These are phyloP conservation scores for Coelastrella sp. DNA, from an alignment of 139 green algal genomes.

Conservation along the genomic window DNA sequence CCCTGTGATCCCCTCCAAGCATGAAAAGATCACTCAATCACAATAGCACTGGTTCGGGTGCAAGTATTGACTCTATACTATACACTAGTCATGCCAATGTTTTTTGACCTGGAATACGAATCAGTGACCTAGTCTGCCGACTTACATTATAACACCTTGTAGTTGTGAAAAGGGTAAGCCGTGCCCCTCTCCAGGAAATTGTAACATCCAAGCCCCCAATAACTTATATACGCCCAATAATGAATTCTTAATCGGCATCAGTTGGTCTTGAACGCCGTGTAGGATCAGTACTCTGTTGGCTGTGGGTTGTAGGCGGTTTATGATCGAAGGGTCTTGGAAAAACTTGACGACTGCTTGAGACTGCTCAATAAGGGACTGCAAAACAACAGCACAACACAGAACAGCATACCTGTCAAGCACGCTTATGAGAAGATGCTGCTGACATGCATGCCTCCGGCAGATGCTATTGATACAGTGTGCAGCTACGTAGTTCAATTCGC, in stretches of 20 bases:
- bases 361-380: slow-evolving; percentile 17
- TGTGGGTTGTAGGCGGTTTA: not conserved
- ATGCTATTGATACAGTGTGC: too few species aligned
- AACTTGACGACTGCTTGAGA: not conserved
- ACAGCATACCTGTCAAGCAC: too few species aligned
- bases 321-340: not conserved
- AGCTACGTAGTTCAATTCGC: too few species aligned
- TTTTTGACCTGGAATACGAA: not conserved
- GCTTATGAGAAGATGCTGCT: too few species aligned
- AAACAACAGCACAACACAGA: too few species aligned
- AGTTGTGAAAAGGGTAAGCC: slow-evolving; percentile 23
- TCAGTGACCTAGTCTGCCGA: not conserved
- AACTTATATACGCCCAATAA: not conserved
- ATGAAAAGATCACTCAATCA: too few species aligned
- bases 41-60: not conserved
- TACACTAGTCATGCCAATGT: too few species aligned
- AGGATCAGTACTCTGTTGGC: slow-evolving; percentile 35
- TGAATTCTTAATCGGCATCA: not conserved
- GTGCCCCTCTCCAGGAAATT: slow-evolving; percentile 23
- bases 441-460: too few species aligned
- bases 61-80: not conserved
- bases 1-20: too few species aligned
- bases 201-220: slow-evolving; percentile 25
- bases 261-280: slow-evolving; percentile 30
- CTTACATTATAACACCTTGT: slow-evolving; percentile 7